Base-by-base conservation (phyloP, 1,139 yeast genomes). In the Starmera stellimalicola region DNA sequence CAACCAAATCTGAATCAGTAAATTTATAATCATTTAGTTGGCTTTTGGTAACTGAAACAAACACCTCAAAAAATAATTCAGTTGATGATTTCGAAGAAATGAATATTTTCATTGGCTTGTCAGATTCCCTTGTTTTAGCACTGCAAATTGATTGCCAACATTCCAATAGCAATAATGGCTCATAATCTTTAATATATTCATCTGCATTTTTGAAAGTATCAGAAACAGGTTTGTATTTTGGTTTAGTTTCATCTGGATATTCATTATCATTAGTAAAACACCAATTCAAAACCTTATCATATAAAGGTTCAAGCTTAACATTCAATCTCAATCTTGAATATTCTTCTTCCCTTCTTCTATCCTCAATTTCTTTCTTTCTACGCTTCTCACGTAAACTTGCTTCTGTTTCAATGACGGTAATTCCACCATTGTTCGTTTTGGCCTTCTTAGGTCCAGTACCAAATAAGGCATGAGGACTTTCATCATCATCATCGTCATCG, bases 101-200 rank as follows among this genome's bases (percentile, higher is more conserved):
- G 6, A 72, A 61, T 7, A 88, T 50, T 27, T 71, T 70, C 52
- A 91, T 80, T 1, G 95, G 88, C 7, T 51, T 57, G 39, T 74
- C 77, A 19, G 71, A 73, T 2, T 69, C 68, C 16, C 84, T 73
- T 34, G 72, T 73, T 44, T 81, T 77, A 1, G 91, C 75, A 4
- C 84, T 68, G 42, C 76, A 79, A 24, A 93, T 72, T 0, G 87
- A 83, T 51, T 88, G 95, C 97, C 97, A 93, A 43, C 95, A 83
- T 60, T 93, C 98, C 30, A 88, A 60, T 58, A 88, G 62, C 31
- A 93, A 60, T 31, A 93, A 62, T 0, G 98, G 97, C 45, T 78
- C 85, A 50, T 84, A 80, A 0, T 72, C 65, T 25, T 64, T 61
- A 32, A 69, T 70, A 51, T 93, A 93, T 6, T 81, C 85, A 12